Conservation (phyloP, 2,329 filamentous ascomycete species). For the Coniochaeta sp. region DNA sequence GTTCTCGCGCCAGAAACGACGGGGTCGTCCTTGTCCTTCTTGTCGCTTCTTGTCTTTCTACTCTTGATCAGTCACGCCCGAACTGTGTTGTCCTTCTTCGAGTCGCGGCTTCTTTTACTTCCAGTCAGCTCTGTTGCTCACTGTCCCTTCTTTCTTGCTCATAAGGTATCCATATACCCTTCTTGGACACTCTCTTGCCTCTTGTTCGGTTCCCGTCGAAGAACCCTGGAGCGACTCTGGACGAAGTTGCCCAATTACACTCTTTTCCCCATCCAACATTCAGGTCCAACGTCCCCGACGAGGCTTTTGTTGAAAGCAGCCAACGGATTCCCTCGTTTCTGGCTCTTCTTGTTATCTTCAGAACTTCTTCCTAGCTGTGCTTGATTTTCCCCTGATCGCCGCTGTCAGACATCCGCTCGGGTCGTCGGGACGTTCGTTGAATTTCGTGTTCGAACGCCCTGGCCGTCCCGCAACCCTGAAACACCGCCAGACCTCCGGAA, state of each 20-base stretch:
- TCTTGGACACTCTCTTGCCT: constrained; percentile 6
- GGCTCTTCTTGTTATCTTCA: no score
- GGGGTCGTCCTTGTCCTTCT: constrained; percentile 1
- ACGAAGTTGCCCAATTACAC: constrained; percentile 9
- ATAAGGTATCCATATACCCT: no score
- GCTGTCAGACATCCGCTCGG: constrained; percentile 17
- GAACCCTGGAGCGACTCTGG: constrained; percentile 9
- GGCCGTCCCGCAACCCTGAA: constrained; percentile 3
- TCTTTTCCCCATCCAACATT: no score
- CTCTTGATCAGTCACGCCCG: not conserved
- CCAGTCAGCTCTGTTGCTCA: constrained; percentile 4
- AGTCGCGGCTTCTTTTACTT: not conserved
- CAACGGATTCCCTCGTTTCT: no score
- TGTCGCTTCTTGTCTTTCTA: not conserved
- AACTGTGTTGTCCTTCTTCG: not conserved
- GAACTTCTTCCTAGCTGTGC: constrained; percentile 16
- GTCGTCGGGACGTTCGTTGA: constrained; percentile 4
- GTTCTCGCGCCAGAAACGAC: not conserved
- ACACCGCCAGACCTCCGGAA: not conserved
- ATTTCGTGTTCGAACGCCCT: not conserved
- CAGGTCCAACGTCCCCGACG: not conserved
- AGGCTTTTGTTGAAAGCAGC: not conserved
- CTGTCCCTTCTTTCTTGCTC: constrained; percentile 3
- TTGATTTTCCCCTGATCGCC: constrained; percentile 29
- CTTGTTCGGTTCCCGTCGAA: not conserved